Percentiles rank a stretch among this genome's conserved stretches.
These are phyloP conservation scores for Exutisphaerella laricina DNA, from an alignment of 2,329 filamentous ascomycete species.

Conservation along the genomic window DNA sequence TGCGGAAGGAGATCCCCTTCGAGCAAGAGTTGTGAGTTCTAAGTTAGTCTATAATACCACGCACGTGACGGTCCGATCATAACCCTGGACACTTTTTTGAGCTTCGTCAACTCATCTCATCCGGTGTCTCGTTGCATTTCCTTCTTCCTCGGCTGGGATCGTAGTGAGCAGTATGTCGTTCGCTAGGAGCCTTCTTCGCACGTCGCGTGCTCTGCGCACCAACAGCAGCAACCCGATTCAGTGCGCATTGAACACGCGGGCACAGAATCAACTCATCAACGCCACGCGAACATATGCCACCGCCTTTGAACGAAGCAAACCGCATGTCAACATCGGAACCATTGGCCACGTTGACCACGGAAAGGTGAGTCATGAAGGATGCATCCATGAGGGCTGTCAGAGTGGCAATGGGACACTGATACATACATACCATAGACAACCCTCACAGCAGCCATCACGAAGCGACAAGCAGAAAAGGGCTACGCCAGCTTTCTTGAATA, in stretches of 20 bases:
- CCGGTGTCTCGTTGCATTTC: not conserved
- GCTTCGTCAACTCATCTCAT: too few species aligned
- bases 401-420: constrained; percentile 9
- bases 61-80: too few species aligned
- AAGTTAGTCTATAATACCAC: too few species aligned
- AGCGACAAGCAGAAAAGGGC: constrained; percentile 93
- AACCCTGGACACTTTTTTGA: too few species aligned
- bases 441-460: constrained; percentile 96
- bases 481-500: constrained; percentile 94
- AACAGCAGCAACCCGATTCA: constrained; percentile 72
- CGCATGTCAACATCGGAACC: constrained; percentile 98
- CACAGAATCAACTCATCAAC: constrained; percentile 59
- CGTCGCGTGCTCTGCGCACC: constrained; percentile 68
- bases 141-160: not conserved
- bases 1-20: too few species aligned
- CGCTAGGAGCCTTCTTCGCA: constrained; percentile 76
- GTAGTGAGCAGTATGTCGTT: constrained; percentile 60
- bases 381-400: not conserved
- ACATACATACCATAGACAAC: constrained; percentile 63
- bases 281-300: constrained; percentile 55
- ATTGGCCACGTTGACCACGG: constrained; percentile 99
- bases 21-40: too few species aligned
- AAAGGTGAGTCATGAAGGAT: constrained; percentile 59
- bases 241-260: constrained; percentile 58
- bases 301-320: constrained; percentile 81